Percentiles rank a stretch among this genome's conserved stretches.
Evolutionary conservation across 2,329 filamentous ascomycete species (phyloP).

Genomic region (Aureobasidium vineae): DNA sequence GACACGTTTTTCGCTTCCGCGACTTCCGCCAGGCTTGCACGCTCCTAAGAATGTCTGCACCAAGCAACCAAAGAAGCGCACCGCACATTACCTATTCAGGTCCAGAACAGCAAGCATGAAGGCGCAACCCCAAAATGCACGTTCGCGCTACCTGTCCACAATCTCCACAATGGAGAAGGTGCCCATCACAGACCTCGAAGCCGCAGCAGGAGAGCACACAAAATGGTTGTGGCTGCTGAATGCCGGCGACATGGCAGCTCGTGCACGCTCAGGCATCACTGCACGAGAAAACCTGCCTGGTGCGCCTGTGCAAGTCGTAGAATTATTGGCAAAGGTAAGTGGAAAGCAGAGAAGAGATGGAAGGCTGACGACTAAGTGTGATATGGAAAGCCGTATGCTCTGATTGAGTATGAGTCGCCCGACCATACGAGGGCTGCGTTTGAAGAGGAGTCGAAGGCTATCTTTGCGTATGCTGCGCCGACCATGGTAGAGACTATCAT

Average conservation of each 20-base stretch:
- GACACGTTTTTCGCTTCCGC: not conserved
- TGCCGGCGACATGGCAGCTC: constrained; percentile 19
- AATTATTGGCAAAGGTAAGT: constrained; percentile 19
- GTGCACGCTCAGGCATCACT: constrained; percentile 11
- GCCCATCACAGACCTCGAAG: not conserved
- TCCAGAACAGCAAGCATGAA: not conserved
- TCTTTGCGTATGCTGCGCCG: constrained; percentile 14
- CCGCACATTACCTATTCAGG: not conserved
- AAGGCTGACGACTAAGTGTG: constrained; percentile 14
- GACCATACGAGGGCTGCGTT: not conserved
- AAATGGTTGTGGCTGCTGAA: constrained; percentile 22
- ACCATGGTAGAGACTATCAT: not conserved
- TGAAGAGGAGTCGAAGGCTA: not conserved
- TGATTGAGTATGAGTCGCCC: constrained; percentile 11
- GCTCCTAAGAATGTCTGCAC: not conserved
- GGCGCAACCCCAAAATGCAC: not conserved
- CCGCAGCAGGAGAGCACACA: not conserved
- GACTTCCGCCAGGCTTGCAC: not conserved
- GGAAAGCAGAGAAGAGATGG: not conserved
- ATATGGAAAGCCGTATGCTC: constrained; percentile 13
- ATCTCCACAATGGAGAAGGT: constrained; percentile 19
- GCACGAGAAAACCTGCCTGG: constrained; percentile 4
- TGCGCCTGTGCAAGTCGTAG: constrained; percentile 5
- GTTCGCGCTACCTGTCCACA: constrained; percentile 6
- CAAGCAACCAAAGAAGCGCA: not conserved